Base-by-base conservation (phyloP, 2,329 filamentous ascomycete genomes). In the Xylaria sp. region DNA sequence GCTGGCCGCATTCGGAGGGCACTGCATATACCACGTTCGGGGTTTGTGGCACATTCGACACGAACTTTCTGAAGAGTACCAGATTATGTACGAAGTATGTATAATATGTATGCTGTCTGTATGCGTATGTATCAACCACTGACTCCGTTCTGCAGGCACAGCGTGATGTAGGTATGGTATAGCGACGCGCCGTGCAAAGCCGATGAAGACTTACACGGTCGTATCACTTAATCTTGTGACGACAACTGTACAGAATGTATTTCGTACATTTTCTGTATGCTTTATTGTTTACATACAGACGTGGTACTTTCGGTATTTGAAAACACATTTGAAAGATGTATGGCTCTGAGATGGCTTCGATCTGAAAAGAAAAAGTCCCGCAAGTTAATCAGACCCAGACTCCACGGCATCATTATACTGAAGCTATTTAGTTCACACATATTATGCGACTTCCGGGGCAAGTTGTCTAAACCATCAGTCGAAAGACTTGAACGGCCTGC, bases 1-100 rank as follows among this genome's bases (percentile, higher is more conserved):
- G 54, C 55, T 63, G 55, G 54, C 59, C 56, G 61, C 61, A 60
- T 57, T 57, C 47, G 59, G 56, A 57, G 52, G 19, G 18, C 54
- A 61, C 52, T 51, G 55, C 56, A 61, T 51, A 51, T 49, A 34
- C 52, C 49, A 39, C 48, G 57, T 52, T 51, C 47, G 19, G 44
- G 54, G 47, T 63, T 57, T 11, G 49, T 57, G 59, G 55, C 52
- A 55, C 57, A 57, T 54, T 55, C 59, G 54, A 54, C 61, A 59
- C 59, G 48, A 52, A 51, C 50, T 53, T 54, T 57, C 42, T 30
- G 23, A 42, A 42, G 37, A 42, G 37, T 10, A 42, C 11, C 11
- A 9, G 37, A 42, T 42, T 42, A 42, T 42, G 37, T 42, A 42
- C 37, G 50, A 55, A 55, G 54, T 54, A 56, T 48, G 37, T 42